Conservation (phyloP, 2,329 filamentous ascomycete species). For the Xylaria sp. region DNA sequence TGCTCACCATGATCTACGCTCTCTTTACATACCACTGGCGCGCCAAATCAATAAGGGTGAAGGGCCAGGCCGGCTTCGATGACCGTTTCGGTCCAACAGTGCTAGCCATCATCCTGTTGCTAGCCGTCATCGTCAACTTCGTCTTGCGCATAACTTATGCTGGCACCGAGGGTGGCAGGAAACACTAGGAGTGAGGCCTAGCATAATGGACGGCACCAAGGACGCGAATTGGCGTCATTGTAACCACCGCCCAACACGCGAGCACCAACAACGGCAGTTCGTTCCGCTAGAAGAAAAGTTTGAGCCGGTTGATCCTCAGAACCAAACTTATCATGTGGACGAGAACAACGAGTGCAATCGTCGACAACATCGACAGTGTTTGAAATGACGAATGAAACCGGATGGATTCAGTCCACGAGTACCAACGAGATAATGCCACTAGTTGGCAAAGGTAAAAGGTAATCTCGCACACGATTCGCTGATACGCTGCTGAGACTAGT, state of each 20-base stretch:
- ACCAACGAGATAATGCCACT: conserved; percentile 27
- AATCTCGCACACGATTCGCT: conserved; percentile 34
- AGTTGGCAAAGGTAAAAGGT: conserved; percentile 29
- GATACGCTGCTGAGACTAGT: conserved; percentile 6
- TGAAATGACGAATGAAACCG: conserved; percentile 3
- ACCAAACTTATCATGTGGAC: not conserved
- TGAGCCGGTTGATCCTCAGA: not conserved
- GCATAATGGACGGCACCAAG: not conserved
- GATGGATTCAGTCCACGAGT: conserved; percentile 31
- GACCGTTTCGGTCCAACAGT: conserved; percentile 95
- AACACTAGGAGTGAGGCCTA: conserved; percentile 39
- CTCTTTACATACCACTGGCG: conserved; percentile 97
- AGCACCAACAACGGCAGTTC: not conserved
- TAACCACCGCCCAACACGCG: not conserved
- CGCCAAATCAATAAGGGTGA: conserved; percentile 87
- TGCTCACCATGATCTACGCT: conserved; percentile 95
- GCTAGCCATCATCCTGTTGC: conserved; percentile 83
- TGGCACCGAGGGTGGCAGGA: conserved; percentile 50
- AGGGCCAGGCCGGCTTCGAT: conserved; percentile 95
- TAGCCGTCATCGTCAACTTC: conserved; percentile 96
- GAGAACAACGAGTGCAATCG: not conserved
- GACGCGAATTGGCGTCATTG: not conserved
- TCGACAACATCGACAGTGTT: conserved; percentile 3
- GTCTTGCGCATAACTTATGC: conserved; percentile 75
- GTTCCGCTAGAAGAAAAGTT: not conserved